Evolutionary conservation across 345 rosid genomes (phyloP).

Genomic region (Euphorbia tirucalli): DNA sequence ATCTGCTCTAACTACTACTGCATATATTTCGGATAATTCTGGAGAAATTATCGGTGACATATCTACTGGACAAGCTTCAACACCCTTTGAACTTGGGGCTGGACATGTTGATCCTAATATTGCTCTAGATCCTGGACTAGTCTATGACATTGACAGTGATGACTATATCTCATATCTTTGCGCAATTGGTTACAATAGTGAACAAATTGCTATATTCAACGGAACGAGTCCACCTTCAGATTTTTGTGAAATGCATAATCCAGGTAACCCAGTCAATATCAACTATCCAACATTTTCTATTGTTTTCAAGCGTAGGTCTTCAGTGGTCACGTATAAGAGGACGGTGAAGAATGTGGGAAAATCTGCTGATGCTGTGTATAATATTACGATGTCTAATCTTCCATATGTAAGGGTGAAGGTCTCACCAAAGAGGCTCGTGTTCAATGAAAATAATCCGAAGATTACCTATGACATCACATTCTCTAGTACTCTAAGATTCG

Average conservation of each 20-base stretch:
- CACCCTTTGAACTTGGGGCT: slow-evolving; percentile 69
- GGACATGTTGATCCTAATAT: slow-evolving; percentile 86
- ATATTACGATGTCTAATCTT: slow-evolving; percentile 55
- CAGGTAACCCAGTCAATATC: slow-evolving; percentile 29
- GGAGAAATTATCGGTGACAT: slow-evolving; percentile 66
- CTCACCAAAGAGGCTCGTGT: slow-evolving; percentile 60
- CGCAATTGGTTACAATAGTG: slow-evolving; percentile 57
- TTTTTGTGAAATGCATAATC: slow-evolving; percentile 41
- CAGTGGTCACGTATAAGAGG: slow-evolving; percentile 55
- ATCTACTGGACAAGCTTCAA: slow-evolving; percentile 56
- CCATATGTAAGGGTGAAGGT: slow-evolving; percentile 51
- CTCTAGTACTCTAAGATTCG: too few relatives aligned
- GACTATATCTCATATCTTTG: slow-evolving; percentile 74
- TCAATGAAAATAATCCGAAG: slow-evolving; percentile 43
- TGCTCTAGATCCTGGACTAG: slow-evolving; percentile 75
- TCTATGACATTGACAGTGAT: slow-evolving; percentile 52
- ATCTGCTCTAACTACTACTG: too few relatives aligned
- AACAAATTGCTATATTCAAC: slow-evolving; percentile 52
- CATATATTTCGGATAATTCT: too few relatives aligned
- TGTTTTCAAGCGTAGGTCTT: slow-evolving; percentile 27
- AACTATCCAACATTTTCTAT: slow-evolving; percentile 33
- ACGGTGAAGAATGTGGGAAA: slow-evolving; percentile 67
- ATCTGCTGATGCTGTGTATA: slow-evolving; percentile 51
- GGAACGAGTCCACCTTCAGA: slow-evolving; percentile 38
- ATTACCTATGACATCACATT: slow-evolving; percentile 62